Evolutionary conservation across 1,284 basidiomycete species (phyloP), one percentile per base, ranked within the genome.

Genomic region (Heliocybe sulcata): DNA sequence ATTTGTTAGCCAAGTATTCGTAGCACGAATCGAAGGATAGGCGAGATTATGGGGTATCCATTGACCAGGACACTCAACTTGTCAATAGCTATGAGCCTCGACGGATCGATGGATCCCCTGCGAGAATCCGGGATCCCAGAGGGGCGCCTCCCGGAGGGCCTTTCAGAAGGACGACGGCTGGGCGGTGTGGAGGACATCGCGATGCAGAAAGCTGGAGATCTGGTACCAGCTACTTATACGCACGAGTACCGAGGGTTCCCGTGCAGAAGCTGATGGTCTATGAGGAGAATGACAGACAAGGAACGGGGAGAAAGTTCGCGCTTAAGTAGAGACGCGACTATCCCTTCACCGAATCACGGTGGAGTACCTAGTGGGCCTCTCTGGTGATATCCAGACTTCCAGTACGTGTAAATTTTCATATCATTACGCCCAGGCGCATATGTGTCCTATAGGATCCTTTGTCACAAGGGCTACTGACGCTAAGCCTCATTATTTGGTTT

Each of bases 1-100:
- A 42, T 42, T 42, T 20, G 38, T 42, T 42, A 27, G 51, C 53
- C 49, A 58, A 35, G 57, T 55, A 53, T 57, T 45, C 56, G 19
- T 48, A 20, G 31, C 23, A 12, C 29, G 33, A 35, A 35, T 26
- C 48, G 35, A 29, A 25, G 19, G 35, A 1, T 29, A 25, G 51
- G 14, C 19, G 11, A 45, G 25, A 31, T 48, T 38, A 9, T 23
- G 33, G 50, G 45, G 51, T 10, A 25, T 35, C 52, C 25, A 55
- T 4, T 12, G 4, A 31, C 6, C 29, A 52, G 55, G 55, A 55
- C 56, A 69, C 67, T 58, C 63, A 88, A 31, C 88, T 82, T 90
- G 78, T 88, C 83, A 84, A 90, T 90, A 47, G 82, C 85, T 54
- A 90, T 64, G 55, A 90, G 79, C 67, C 79, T 79, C 61, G 79